Evolutionary conservation across 345 rosid genomes (phyloP).

Genomic region (Atalantia buxifolia): DNA sequence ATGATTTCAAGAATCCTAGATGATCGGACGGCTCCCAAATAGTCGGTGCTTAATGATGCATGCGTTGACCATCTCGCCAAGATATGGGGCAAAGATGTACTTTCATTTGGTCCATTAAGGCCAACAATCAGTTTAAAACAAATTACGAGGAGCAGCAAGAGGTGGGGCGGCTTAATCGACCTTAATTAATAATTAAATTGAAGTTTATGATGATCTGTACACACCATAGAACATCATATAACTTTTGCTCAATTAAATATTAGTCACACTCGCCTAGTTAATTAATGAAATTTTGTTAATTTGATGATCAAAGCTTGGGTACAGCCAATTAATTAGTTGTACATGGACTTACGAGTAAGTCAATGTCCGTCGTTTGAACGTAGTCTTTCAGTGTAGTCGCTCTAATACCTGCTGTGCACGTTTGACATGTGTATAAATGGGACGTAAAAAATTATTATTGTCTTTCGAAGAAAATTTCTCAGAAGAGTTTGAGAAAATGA

Average conservation of each 20-base stretch:
- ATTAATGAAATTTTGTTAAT: not conserved
- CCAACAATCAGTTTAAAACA: too few relatives aligned
- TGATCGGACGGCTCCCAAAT: not conserved
- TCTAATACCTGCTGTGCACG: not conserved
- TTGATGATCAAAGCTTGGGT: not conserved
- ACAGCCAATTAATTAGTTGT: not conserved
- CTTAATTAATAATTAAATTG: too few relatives aligned
- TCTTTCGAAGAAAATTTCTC: not conserved
- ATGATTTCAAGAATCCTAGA: not conserved
- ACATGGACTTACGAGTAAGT: not conserved
- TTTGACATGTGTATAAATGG: not conserved
- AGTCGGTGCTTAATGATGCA: not conserved
- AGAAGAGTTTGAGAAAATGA: not conserved
- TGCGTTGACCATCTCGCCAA: not conserved
- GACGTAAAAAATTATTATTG: not conserved
- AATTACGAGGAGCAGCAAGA: too few relatives aligned
- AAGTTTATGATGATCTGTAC: too few relatives aligned
- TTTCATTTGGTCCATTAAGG: too few relatives aligned
- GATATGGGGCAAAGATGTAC: not conserved
- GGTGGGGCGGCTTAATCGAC: too few relatives aligned
- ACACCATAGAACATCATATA: too few relatives aligned
- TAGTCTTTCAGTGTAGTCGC: not conserved
- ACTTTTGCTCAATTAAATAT: too few relatives aligned
- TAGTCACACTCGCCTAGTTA: not conserved
- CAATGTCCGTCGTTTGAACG: not conserved